Conservation (phyloP, 139 green algal species). For the Chlamydomonas incerta region DNA sequence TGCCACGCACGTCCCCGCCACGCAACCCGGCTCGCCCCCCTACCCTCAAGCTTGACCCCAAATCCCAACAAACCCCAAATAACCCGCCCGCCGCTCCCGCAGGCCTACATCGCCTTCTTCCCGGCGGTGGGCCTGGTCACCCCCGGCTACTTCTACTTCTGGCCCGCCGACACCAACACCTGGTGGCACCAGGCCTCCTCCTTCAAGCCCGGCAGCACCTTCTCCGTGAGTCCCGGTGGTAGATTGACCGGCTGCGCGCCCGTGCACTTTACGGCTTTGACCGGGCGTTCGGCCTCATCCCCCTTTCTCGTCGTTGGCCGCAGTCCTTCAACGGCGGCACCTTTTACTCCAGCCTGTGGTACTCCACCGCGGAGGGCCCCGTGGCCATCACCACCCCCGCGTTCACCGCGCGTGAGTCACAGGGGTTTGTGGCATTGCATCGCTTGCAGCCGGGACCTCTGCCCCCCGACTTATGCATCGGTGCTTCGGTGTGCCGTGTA, state of each 20-base stretch:
- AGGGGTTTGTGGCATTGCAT: no score
- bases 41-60: no score
- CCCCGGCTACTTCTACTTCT: background rate
- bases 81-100: no score
- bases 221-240: background rate
- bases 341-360: background rate
- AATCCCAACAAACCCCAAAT: no score
- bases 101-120: background rate
- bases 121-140: background rate
- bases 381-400: background rate
- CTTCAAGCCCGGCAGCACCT: background rate
- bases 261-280: background rate
- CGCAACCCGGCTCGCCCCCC: no score
- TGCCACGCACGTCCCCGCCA: no score
- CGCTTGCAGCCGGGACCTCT: no score
- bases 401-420: background rate
- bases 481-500: no score
- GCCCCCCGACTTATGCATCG: no score
- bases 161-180: constrained; percentile 2
- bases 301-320: background rate
- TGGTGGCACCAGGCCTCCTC: background rate
- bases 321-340: background rate
- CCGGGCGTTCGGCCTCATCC: no score
- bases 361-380: background rate
- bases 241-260: background rate